A percentile compares a stretch with the other conserved stretches of the same genome.
Conservation (phyloP, 2,329 filamentous ascomycete species). For the Botrytis paeoniae region DNA sequence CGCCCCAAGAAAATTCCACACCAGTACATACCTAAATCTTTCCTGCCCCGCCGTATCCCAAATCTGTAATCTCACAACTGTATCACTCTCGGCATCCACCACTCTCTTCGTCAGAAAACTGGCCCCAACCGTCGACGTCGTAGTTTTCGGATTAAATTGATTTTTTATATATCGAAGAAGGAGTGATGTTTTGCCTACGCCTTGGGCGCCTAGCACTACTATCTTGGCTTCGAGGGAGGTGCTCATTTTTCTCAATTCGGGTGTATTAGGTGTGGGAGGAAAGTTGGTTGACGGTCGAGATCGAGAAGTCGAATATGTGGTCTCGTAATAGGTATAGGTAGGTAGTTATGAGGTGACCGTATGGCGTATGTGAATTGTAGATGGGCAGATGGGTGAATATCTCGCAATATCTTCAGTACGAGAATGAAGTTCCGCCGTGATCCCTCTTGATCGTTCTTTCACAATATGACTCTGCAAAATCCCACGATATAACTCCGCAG, state of each 20-base stretch:
- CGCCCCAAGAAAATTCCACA: background rate
- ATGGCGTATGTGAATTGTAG: background rate
- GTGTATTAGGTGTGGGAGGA: background rate
- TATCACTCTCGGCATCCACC: constrained; percentile 79
- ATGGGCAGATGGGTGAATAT: background rate
- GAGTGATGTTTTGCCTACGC: constrained; percentile 76
- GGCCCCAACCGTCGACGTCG: constrained; percentile 68
- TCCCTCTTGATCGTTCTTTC: background rate
- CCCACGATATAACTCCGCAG: background rate
- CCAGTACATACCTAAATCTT: constrained; percentile 62
- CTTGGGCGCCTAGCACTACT: constrained; percentile 75
- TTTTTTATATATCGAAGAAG: constrained; percentile 62
- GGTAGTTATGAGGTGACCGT: background rate
- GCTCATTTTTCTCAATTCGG: constrained; percentile 1
- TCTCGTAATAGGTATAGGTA: background rate
- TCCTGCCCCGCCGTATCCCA: constrained; percentile 98
- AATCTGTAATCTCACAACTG: constrained; percentile 85
- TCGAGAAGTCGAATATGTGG: background rate
- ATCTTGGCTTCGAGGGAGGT: constrained; percentile 73
- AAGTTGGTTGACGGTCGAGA: background rate
- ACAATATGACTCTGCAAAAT: background rate
- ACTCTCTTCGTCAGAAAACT: constrained; percentile 78
- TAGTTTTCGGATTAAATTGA: constrained; percentile 37
- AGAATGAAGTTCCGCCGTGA: background rate
- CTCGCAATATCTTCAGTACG: background rate